Evolutionary conservation across 1,284 basidiomycete genomes (phyloP), one percentile per base, ranked within the genome.

Genomic region (Austroboletus novae-zelandiae): DNA sequence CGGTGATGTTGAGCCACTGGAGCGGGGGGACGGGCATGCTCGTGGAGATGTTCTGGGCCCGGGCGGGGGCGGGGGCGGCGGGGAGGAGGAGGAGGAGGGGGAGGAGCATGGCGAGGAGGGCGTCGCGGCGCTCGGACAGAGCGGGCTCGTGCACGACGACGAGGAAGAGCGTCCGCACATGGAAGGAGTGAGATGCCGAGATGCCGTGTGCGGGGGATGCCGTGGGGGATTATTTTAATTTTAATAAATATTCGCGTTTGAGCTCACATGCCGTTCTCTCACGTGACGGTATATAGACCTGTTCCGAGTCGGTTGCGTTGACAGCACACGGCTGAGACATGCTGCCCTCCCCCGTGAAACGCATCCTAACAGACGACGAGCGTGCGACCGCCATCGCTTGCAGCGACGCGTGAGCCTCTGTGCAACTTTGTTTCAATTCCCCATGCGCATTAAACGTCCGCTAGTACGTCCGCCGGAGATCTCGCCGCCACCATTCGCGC

Each of bases 1-100:
- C 51, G 15, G 83, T 79, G 57, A 91, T 71, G 65, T 89, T 86
- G 61, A 91, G 79, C 88, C 88, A 91, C 71, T 85, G 81, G 8
- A 83, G 70, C 20, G 83, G 81, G 15, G 80, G 79, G 9, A 73
- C 58, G n/a, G 68, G 54, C 40, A 69, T 71, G 55, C 34, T 61
- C 5, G 74, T 74, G 17, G 74, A 69, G 48, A 74, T 68, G 11
- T 54, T 13, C 40, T 59, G 64, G 14, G 62, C 36, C 11, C 29
- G 5, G 15, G 1, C 36, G 25, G n/a, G 9, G 34, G 13, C 4
- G 34, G 9, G 7, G 34, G 34, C 1, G 34, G n/a, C 4, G 36
- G 36, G 8, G 36, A 2, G n/a, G 36, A 9, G 39, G 20, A 11
- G 13, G 20, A 10, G 20, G 39, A 8, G 17, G 40, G 20, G 30